Evolutionary conservation across 176 grass and related monocot species (phyloP).

Genomic region (Musa itinerans): DNA sequence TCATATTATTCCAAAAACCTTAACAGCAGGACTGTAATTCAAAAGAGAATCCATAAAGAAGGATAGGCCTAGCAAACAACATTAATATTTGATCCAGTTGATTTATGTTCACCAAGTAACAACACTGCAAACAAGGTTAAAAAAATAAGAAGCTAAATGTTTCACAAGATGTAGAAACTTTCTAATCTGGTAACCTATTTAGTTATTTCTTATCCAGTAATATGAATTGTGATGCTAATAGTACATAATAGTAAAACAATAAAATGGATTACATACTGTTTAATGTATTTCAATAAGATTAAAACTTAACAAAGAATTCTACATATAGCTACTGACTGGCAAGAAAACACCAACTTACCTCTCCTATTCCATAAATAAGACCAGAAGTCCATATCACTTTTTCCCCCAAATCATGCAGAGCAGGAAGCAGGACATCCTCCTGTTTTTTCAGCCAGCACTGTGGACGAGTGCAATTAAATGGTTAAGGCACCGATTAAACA

Average conservation of each 20-base stretch:
- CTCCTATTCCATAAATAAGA: slow-evolving; percentile 44
- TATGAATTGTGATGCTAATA: not conserved
- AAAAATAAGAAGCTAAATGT: not conserved
- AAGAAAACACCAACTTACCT: slow-evolving; percentile 33
- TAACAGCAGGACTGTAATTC: no score
- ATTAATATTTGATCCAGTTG: not conserved
- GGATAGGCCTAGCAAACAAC: no score
- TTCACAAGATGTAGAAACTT: not conserved
- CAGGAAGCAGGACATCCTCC: slow-evolving; percentile 50
- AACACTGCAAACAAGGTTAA: not conserved
- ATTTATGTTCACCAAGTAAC: not conserved
- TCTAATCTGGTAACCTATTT: no score
- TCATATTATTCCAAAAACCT: no score
- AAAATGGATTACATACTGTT: not conserved
- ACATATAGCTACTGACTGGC: not conserved
- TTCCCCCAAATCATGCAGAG: slow-evolving; percentile 39
- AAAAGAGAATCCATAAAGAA: no score
- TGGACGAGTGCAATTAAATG: not conserved
- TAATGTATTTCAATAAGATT: not conserved
- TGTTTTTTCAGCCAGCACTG: slow-evolving; percentile 97
- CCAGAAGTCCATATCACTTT: slow-evolving; percentile 84
- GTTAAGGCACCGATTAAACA: not conserved
- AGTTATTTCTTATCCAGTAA: no score
- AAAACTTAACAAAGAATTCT: not conserved
- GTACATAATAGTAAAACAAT: not conserved